phyloP scores from a whole-genome alignment of 2,329 filamentous ascomycete species.

The Sporothrix curviconia region DNA sequence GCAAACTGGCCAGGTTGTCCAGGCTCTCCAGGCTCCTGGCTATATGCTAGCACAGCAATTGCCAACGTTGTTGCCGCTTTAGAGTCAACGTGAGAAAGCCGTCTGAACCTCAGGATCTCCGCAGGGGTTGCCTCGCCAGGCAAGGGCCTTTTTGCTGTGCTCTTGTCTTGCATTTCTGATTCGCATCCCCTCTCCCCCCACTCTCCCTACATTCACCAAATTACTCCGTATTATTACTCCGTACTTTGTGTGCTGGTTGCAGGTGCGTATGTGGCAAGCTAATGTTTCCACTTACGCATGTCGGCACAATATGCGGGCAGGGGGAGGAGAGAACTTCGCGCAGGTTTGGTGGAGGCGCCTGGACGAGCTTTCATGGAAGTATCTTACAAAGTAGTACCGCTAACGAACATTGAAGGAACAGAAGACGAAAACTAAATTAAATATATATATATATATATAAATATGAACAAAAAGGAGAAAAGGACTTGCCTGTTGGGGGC shows the following conservation, averaged over 20 bases:
- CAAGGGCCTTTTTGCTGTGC: not conserved
- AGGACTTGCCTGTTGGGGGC: too few relatives aligned
- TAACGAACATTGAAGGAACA: too few relatives aligned
- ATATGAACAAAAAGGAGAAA: too few relatives aligned
- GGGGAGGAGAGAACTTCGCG: too few relatives aligned
- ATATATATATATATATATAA: too few relatives aligned
- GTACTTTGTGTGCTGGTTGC: not conserved
- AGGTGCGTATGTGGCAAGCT: not conserved
- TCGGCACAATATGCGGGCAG: not conserved
- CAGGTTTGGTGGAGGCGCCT: too few relatives aligned
- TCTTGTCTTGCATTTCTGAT: not conserved
- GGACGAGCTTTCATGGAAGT: too few relatives aligned
- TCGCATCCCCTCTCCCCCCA: not conserved
- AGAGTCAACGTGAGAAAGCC: conserved; percentile 27
- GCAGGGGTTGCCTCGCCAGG: conserved; percentile 24
- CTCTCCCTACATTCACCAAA: conserved; percentile 12
- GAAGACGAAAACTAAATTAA: not conserved
- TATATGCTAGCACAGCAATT: not conserved
- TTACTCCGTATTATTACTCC: not conserved
- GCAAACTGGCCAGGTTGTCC: not conserved
- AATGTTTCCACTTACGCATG: conserved; percentile 3
- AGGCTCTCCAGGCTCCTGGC: not conserved
- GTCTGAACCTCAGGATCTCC: conserved; percentile 36
- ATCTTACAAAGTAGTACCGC: too few relatives aligned
- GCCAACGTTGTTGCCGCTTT: not conserved